Conservation (phyloP, 139 green algal genomes). For the Pycnococcus provasolii region DNA sequence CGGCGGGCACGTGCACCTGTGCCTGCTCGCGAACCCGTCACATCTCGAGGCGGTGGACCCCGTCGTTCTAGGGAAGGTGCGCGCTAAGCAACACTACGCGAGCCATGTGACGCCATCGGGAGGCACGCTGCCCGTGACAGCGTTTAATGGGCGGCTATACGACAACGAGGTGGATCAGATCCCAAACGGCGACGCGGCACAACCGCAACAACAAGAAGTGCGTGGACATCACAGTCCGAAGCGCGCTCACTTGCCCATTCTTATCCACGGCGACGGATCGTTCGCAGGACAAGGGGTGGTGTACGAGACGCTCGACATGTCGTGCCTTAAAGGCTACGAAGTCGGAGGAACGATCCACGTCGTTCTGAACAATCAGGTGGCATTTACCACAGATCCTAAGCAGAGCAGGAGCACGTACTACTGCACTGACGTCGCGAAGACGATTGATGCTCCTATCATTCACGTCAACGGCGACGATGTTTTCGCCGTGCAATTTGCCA, state of each 20-base stretch:
- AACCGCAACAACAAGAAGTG: constrained; percentile 15
- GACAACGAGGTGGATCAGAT: constrained; percentile 34
- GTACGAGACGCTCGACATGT: constrained; percentile 96
- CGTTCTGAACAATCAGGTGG: constrained; percentile 78
- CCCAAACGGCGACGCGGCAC: not conserved
- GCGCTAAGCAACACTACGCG: constrained; percentile 45
- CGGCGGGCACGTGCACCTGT: constrained; percentile 71
- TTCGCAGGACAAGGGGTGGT: constrained; percentile 95
- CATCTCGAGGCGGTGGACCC: constrained; percentile 62
- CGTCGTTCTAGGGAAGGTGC: constrained; percentile 61
- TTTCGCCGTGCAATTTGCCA: constrained; percentile 28
- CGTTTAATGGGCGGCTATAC: constrained; percentile 38
- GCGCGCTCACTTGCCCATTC: constrained; percentile 49
- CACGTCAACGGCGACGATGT: constrained; percentile 73
- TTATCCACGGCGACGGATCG: constrained; percentile 91
- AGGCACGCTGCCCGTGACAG: not conserved
- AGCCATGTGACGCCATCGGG: not conserved
- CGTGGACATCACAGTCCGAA: constrained; percentile 24
- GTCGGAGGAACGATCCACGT: constrained; percentile 64
- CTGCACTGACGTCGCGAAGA: constrained; percentile 54
- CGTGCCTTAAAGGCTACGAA: constrained; percentile 56
- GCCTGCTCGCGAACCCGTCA: constrained; percentile 70
- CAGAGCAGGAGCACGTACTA: constrained; percentile 48
- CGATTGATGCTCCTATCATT: constrained; percentile 39
- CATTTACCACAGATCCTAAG: constrained; percentile 63